These are phyloP conservation scores for Syzygium jambos DNA, from an alignment of 345 rosid genomes.

Conservation along the genomic window DNA sequence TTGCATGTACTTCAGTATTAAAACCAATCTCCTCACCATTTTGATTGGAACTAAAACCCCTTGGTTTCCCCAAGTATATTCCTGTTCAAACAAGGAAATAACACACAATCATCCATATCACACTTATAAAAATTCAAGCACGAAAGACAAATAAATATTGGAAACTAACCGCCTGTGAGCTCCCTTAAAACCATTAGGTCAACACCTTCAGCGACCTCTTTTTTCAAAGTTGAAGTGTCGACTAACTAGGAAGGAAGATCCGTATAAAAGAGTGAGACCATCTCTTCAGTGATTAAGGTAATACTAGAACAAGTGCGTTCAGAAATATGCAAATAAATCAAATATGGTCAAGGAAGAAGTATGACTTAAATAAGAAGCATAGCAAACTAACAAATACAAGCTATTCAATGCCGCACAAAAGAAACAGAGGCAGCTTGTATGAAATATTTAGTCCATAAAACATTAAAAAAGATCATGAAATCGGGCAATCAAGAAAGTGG, in stretches of 20 bases:
- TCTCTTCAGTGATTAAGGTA: neutral
- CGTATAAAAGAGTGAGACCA: neutral
- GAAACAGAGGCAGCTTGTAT: neutral
- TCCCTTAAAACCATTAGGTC: slow-evolving; percentile 97
- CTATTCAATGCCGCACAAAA: neutral
- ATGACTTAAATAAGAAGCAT: neutral
- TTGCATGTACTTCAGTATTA: slow-evolving; percentile 90
- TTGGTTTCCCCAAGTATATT: slow-evolving; percentile 91
- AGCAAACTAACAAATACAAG: neutral
- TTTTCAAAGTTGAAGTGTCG: slow-evolving; percentile 91
- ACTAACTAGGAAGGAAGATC: slow-evolving; percentile 47
- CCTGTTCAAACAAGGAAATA: slow-evolving; percentile 30
- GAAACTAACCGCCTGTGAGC: slow-evolving; percentile 86
- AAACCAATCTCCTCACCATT: slow-evolving; percentile 81
- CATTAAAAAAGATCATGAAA: neutral
- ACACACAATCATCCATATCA: neutral
- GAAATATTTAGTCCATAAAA: neutral
- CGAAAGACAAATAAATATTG: neutral
- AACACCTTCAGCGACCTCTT: slow-evolving; percentile 93
- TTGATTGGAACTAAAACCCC: slow-evolving; percentile 63
- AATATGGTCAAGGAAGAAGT: neutral
- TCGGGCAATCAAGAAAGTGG: neutral
- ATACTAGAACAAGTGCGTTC: neutral
- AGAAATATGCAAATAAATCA: neutral
- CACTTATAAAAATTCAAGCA: neutral